These are phyloP conservation scores for Teunomyces pallodes DNA, from an alignment of 805 yeast genomes.

Conservation along the genomic window DNA sequence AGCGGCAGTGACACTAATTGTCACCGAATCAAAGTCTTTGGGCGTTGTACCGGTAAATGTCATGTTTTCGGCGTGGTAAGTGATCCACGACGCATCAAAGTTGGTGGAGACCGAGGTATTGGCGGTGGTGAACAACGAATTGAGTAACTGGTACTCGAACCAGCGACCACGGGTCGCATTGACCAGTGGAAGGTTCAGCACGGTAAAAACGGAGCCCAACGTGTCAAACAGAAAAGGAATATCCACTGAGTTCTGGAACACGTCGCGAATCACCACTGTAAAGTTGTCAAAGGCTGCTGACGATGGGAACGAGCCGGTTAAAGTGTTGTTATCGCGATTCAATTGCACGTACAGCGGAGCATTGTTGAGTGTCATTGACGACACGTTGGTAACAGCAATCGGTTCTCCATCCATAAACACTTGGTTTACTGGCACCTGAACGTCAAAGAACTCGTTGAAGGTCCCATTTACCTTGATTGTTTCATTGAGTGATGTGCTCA, in stretches of 20 bases:
- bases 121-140: slow-evolving; percentile 56
- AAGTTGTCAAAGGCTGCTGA: slow-evolving; percentile 43
- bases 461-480: slow-evolving; percentile 66
- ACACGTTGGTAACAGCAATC: slow-evolving; percentile 52
- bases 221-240: slow-evolving; percentile 58
- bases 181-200: slow-evolving; percentile 48
- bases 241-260: slow-evolving; percentile 57
- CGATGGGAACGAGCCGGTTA: slow-evolving; percentile 58
- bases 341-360: slow-evolving; percentile 64
- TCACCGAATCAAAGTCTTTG: slow-evolving; percentile 18
- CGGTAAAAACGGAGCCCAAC: slow-evolving; percentile 55
- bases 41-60: slow-evolving; percentile 71
- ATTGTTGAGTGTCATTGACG: slow-evolving; percentile 43
- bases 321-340: slow-evolving; percentile 32
- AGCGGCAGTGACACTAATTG: slow-evolving; percentile 28
- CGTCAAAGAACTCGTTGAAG: slow-evolving; percentile 50
- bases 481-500: slow-evolving; percentile 63
- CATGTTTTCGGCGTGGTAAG: slow-evolving; percentile 54
- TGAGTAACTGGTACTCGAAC: slow-evolving; percentile 54
- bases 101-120: slow-evolving; percentile 49
- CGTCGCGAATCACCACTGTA: slow-evolving; percentile 57
- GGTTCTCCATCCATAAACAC: slow-evolving; percentile 62
- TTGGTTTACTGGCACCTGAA: slow-evolving; percentile 59
- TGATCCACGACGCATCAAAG: slow-evolving; percentile 56
- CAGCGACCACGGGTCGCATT: slow-evolving; percentile 67